Evolutionary conservation across 257 asterid genomes (phyloP).

Genomic region (Solanum rostratum): DNA sequence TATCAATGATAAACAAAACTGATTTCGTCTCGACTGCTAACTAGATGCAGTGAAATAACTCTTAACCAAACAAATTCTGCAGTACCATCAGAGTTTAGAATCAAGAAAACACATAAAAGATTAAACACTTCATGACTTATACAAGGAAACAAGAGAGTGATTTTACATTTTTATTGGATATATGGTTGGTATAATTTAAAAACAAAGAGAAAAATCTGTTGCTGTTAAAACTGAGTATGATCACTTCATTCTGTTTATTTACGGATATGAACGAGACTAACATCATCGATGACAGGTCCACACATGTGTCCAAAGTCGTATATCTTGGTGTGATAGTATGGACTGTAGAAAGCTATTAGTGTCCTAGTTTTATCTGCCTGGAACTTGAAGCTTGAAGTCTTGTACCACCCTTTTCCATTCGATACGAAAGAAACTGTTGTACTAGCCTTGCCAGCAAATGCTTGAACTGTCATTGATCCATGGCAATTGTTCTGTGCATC

Average conservation of each 20-base stretch:
- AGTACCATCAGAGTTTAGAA: too few species aligned
- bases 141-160: neutral
- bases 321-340: conserved; percentile 45
- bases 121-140: neutral
- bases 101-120: too few species aligned
- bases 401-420: conserved; percentile 42
- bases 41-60: neutral
- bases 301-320: conserved; percentile 51
- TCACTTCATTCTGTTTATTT: neutral
- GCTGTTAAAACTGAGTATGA: neutral
- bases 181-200: too few species aligned
- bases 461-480: conserved; percentile 53
- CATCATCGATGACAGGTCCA: conserved; percentile 72
- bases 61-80: neutral
- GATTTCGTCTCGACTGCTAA: neutral
- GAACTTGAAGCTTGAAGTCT: conserved; percentile 35
- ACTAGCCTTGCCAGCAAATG: conserved; percentile 35
- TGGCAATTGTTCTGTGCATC: conserved; percentile 58
- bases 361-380: conserved; percentile 36
- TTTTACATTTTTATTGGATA: neutral
- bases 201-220: neutral
- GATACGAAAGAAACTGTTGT: conserved; percentile 31
- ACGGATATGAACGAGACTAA: conserved; percentile 35
- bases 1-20: neutral
- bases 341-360: conserved; percentile 44